Base-by-base conservation (phyloP, 768 basidiomycete species). In the Strobilomyces confusus region DNA sequence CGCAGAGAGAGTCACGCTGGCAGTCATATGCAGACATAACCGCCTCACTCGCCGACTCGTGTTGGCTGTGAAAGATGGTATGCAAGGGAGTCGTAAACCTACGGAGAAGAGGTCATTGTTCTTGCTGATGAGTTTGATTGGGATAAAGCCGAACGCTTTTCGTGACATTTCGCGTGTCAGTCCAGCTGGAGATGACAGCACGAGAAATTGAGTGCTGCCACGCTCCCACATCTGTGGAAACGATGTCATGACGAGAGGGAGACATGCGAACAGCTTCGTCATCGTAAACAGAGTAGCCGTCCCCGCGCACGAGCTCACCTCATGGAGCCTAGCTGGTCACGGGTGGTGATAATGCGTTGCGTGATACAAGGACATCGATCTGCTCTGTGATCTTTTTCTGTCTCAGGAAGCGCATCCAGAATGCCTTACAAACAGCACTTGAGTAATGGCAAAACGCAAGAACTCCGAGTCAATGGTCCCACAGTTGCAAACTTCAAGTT, bases 11-110 rank as follows among this genome's bases (percentile, higher is more conserved):
- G 95, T 80, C n/a, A 88, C 87, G 51, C 84, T 86, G 2, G 92
- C 92, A 1, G 95, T 95, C 80, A 89, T 86, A 69, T 97, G 94
- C 22, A 98, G 76, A 64, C 89, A 99, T 9, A 92, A 99, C 93
- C 4, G 86, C 89, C 71, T 86, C 66, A 97, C 82, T 14, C 95
- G 84, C 51, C 90, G 84, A 63, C 92, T 89, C 76, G 91, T 84
- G 65, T 94, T 92, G 23, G 83, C 86, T 61, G 91, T 2, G 87
- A 85, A 46, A 99, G 95, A 72, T 98, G 97, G 68, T 93, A 84
- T 11, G 95, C 95, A 52, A 99, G 78, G 11, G 97, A 95, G 46
- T 92, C 89, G 67, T 97, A 94, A 19, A 84, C 86, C 84, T 91
- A 57, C 22, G 19, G 26, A 48, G 42, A 56, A n/a, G n/a, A n/a